Evolutionary conservation across 495 filamentous ascomycete genomes (phyloP).

Genomic region (Annulohypoxylon maeteangense): DNA sequence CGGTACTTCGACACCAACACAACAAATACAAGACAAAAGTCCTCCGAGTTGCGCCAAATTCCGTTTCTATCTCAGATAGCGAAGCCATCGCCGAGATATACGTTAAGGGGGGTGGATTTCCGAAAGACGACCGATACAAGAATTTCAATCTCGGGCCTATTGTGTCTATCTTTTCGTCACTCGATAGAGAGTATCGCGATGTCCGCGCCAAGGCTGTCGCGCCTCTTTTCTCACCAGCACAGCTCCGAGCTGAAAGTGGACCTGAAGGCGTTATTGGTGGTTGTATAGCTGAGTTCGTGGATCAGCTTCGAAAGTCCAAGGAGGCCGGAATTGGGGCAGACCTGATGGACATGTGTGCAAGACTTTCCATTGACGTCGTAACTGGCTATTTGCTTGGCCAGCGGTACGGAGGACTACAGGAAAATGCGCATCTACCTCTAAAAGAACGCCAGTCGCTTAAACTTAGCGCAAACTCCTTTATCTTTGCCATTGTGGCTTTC

Average conservation of each 20-base stretch:
- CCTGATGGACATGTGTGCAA: neutral
- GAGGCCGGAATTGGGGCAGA: neutral
- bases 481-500: neutral
- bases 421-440: conserved; percentile 1
- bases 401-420: neutral
- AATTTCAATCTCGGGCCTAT: conserved; percentile 5
- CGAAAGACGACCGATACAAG: conserved; percentile 2
- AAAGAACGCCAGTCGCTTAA: neutral
- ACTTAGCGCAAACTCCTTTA: conserved; percentile 7
- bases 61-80: conserved; percentile 6
- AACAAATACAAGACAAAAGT: conserved; percentile 2
- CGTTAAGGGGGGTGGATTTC: conserved; percentile 1
- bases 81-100: neutral
- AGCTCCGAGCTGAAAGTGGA: neutral
- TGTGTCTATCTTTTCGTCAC: conserved; percentile 2
- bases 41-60: neutral
- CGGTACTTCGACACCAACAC: neutral
- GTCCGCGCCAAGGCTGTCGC: neutral
- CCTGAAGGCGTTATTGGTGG: neutral
- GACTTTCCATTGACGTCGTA: neutral
- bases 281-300: conserved; percentile 3
- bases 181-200: conserved; percentile 8
- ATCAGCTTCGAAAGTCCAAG: neutral
- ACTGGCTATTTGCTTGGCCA: neutral
- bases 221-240: conserved; percentile 4